Base-by-base conservation (phyloP, 768 basidiomycete genomes). In the Asterophora parasitica region DNA sequence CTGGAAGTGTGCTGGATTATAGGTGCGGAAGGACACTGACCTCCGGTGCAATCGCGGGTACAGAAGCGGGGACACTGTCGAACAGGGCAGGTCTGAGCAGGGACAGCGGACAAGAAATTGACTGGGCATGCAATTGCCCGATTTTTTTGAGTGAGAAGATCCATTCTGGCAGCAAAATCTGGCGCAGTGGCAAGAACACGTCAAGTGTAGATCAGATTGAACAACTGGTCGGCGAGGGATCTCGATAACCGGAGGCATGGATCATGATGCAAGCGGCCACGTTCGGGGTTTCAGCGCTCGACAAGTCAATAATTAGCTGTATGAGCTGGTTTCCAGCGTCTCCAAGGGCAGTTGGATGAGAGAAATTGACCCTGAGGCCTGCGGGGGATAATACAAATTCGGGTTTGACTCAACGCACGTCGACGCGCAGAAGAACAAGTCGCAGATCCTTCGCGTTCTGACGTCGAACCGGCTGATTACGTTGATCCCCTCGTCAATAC, bases 41-140 rank as follows among this genome's bases (percentile, higher is more conserved):
- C 49, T 54, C 61, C 62, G 62, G 55, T 56, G 37, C 30, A 58
- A 62, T 49, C 62, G 62, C 48, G 62, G 45, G 61, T 51, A 59
- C 44, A 57, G 58, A 62, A 58, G 58, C 49, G 28, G 44, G 16
- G 27, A 42, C 39, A 44, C 16, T 48, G 42, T 44, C 39, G 13
- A 44, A 50, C 44, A 49, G 34, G n/a, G 39, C 23, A 44, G 23
- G 19, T 37, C 34, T 38, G 35, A 42, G 42, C 43, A 36, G 42
- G 31, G 33, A 49, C 49, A 31, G 32, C 33, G 27, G 28, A 28
- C 49, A 35, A 51, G 47, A 44, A 50, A 43, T 26, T 17, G 20
- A 33, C 27, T 42, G 33, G 46, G 34, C 28, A 53, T 50, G 44
- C 44, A 53, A 53, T 58, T 55, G 50, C 52, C 50, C 31, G 20